Evolutionary conservation across 176 grass and related monocot species (phyloP).

Genomic region (Canna indica): DNA sequence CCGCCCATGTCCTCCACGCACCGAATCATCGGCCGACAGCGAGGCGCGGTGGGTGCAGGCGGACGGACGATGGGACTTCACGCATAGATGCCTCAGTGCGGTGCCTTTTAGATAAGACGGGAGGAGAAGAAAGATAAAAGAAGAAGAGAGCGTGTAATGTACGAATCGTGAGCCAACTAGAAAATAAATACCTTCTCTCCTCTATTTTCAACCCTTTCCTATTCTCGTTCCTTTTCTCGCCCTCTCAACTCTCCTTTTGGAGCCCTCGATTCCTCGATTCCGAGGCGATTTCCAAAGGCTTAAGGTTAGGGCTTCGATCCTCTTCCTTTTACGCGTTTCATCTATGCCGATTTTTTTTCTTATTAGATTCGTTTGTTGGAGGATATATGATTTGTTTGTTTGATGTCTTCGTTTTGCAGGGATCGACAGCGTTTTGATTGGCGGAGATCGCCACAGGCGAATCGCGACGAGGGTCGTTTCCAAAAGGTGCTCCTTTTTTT

Average conservation of each 20-base stretch:
- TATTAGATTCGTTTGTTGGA: neutral
- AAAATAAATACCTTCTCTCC: neutral
- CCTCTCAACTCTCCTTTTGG: neutral
- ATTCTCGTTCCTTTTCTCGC: neutral
- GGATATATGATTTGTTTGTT: neutral
- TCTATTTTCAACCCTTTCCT: neutral
- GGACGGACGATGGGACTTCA: neutral
- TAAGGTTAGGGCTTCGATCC: conserved; percentile 2
- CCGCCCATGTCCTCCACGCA: neutral
- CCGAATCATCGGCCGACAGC: neutral
- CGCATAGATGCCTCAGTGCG: neutral
- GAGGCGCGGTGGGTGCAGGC: neutral
- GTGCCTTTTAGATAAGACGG: neutral
- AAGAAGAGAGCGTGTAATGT: neutral
- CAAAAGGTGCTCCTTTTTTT: conserved; percentile 1
- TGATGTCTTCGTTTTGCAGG: neutral
- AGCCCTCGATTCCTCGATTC: conserved; percentile 5
- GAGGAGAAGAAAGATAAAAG: too few species aligned
- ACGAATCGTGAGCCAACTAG: neutral
- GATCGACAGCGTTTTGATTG: neutral
- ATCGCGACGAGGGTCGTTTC: neutral
- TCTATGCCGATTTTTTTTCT: neutral
- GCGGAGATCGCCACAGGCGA: neutral
- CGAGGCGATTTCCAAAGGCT: neutral
- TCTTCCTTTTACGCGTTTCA: neutral